Evolutionary conservation across 176 grass and related monocot species (phyloP).

Genomic region (Oryza officinalis): DNA sequence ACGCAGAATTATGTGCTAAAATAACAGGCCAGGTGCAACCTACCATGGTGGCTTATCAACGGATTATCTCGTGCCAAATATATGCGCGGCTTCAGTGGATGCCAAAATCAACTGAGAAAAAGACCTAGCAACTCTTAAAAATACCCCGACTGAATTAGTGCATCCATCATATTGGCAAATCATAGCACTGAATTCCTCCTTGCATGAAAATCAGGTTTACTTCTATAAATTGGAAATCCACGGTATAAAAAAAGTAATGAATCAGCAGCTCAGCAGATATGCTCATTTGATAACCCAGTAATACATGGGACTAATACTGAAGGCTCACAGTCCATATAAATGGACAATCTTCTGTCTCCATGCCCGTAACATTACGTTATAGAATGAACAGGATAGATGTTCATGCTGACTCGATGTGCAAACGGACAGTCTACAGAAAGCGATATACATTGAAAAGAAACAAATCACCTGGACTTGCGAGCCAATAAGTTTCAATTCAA

Average conservation of each 20-base stretch:
- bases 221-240: neutral
- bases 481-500: neutral
- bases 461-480: neutral
- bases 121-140: neutral
- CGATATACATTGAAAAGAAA: neutral
- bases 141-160: conserved; percentile 13
- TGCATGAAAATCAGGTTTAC: neutral
- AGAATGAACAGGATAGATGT: neutral
- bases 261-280: neutral
- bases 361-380: neutral
- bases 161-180: conserved; percentile 9
- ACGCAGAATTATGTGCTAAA: conserved; percentile 18
- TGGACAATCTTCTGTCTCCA: neutral
- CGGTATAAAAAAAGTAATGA: neutral
- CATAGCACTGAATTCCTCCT: too few relatives aligned
- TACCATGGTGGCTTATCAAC: neutral
- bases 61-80: neutral
- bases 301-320: neutral
- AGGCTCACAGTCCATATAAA: neutral
- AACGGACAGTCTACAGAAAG: neutral
- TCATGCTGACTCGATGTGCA: neutral
- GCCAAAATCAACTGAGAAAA: too few relatives aligned
- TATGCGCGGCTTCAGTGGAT: neutral
- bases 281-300: neutral
- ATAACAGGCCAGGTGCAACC: conserved; percentile 12